These are phyloP conservation scores for Volvariella surrecta DNA, from an alignment of 1,284 basidiomycete genomes.

Conservation along the genomic window DNA sequence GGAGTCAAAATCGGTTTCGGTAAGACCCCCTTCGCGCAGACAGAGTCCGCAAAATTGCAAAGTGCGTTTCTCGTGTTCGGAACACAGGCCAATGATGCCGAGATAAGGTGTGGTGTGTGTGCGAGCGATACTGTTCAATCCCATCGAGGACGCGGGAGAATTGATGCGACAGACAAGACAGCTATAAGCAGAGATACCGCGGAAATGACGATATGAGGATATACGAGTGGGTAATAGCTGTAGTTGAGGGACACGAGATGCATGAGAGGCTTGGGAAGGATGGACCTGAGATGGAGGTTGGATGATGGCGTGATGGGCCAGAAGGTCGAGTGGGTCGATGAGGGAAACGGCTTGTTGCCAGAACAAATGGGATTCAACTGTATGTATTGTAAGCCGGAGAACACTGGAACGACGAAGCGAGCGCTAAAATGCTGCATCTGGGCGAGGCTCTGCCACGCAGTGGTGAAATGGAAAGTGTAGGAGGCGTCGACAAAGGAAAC, in stretches of 20 bases:
- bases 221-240: conserved; percentile 17
- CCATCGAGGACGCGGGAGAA: conserved; percentile 36
- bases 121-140: conserved; percentile 37
- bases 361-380: conserved; percentile 51
- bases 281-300: conserved; percentile 17
- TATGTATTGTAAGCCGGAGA: conserved; percentile 1
- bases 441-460: no score
- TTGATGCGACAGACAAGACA: conserved; percentile 70
- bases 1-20: conserved; percentile 40
- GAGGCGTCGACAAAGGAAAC: no score
- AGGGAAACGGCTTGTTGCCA: conserved; percentile 47
- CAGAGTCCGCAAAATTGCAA: conserved; percentile 46
- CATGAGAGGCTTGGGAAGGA: conserved; percentile 6
- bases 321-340: conserved; percentile 44
- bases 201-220: conserved; percentile 31
- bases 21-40: conserved; percentile 47
- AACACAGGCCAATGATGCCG: conserved; percentile 36
- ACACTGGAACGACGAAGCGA: conserved; percentile 5
- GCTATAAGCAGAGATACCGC: conserved; percentile 27
- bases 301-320: conserved; percentile 23
- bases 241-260: not conserved
- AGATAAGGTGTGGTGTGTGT: conserved; percentile 60
- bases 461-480: no score
- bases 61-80: conserved; percentile 33
- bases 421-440: no score